Evolutionary conservation across 2,329 filamentous ascomycete species (phyloP), one percentile per base, ranked within the genome.

Genomic region (Mycosphaerelloides madeirae): DNA sequence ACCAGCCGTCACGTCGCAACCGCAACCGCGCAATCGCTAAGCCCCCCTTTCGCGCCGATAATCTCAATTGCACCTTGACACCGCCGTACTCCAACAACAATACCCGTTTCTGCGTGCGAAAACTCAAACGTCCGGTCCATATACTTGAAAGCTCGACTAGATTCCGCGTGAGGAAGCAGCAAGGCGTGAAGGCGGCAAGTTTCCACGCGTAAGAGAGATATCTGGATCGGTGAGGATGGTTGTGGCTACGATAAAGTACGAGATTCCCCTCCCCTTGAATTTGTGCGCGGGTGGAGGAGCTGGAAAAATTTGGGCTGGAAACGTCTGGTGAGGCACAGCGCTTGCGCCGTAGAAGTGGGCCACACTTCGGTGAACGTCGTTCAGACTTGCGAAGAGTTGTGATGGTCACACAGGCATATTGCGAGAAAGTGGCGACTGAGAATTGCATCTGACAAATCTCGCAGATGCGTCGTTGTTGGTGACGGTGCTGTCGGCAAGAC

Each of bases 401-500:
- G 38, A 34, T 28, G 25, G 39, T 36, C 39, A 46, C 31, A 35
- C 41, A 35, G 38, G 38, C 29, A 31, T 19, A 31, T 41, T 50
- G 12, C 20, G 19, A 6, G n/a, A 31, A 41, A 48, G 5, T 13
- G 20, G 20, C 14, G 18, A 13, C 18, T 12, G 19, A 18, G 41
- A 36, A 29, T 38, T 44, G 29, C 33, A 31, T 46, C 52, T 54
- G 44, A 56, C 45, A 28, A 22, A 15, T 20, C 44, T 47, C 31
- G 38, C 53, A 98, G 93, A 74, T 98, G 93, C 74, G 93, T 98
- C 64, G 93, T 98, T 60, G 93, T 98, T 63, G 93, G 93, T 68
- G 93, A 98, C 72, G 93, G 93, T 90, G 93, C 93, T 57, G 93
- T 98, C 60, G 93, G 93, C 70, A 98, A 98, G 79, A 98, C 93